A percentile compares a stretch with the other conserved stretches of the same genome.
Conservation (phyloP, 2,329 filamentous ascomycete species). For the Pyrenophora teres region DNA sequence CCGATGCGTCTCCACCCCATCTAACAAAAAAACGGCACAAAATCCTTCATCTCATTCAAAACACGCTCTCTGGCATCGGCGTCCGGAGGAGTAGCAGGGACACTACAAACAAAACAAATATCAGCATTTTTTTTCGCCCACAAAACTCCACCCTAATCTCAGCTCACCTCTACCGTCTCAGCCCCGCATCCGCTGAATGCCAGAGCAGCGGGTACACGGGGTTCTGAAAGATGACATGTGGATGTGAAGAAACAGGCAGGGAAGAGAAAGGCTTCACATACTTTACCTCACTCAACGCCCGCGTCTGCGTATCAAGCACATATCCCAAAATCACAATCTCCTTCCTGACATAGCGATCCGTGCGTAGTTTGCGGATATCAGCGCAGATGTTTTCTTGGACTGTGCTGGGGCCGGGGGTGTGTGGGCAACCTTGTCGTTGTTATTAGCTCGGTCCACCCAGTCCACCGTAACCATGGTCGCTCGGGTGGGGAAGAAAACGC, state of each 20-base stretch:
- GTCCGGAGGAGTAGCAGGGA: constrained; percentile 16
- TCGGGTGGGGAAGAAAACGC: too few relatives aligned
- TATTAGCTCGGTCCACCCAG: background rate
- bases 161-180: too few relatives aligned
- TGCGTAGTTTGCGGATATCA: constrained; percentile 19
- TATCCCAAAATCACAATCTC: constrained; percentile 28
- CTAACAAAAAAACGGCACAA: constrained; percentile 31
- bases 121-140: background rate
- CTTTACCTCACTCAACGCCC: constrained; percentile 26
- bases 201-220: background rate
- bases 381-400: constrained; percentile 19
- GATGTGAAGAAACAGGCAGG: too few relatives aligned
- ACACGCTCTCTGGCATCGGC: constrained; percentile 17
- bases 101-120: constrained; percentile 17
- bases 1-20: too few relatives aligned
- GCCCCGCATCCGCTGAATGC: background rate
- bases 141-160: too few relatives aligned
- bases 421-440: constrained; percentile 16
- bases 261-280: constrained; percentile 10
- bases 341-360: constrained; percentile 18
- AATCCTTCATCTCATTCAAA: constrained; percentile 22
- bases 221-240: background rate
- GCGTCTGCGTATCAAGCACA: constrained; percentile 17
- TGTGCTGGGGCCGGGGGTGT: constrained; percentile 3
- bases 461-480: too few relatives aligned